Percentiles rank a stretch among this genome's conserved stretches.
These are phyloP conservation scores for Colletotrichum sp. DNA, from an alignment of 2,329 filamentous ascomycete species.

Conservation along the genomic window DNA sequence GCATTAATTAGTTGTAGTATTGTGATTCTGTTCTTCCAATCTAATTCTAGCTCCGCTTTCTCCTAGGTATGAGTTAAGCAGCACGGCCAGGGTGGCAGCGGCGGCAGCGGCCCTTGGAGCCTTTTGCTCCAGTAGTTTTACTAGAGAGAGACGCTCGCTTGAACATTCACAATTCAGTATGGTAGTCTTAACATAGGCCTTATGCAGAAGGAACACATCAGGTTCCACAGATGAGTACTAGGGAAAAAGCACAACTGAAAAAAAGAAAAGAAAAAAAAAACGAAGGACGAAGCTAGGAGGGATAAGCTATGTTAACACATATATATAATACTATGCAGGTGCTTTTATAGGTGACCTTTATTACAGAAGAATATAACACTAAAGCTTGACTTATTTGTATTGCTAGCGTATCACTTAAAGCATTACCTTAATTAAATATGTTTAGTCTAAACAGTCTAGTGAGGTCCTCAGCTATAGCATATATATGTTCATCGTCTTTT, in stretches of 20 bases:
- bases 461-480: background rate
- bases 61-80: no score
- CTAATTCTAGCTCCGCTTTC: no score
- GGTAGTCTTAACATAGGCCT: accelerated
- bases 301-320: accelerated
- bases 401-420: accelerated
- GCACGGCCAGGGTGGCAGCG: no score
- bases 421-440: accelerated
- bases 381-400: accelerated
- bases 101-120: no score
- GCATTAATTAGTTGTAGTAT: no score
- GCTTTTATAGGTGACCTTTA: accelerated
- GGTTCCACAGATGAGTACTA: background rate
- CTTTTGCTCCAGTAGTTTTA: no score
- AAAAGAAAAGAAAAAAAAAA: accelerated
- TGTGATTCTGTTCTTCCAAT: no score
- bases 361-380: background rate
- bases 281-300: no score
- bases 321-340: background rate
- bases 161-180: no score
- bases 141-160: background rate
- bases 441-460: accelerated
- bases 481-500: background rate
- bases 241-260: background rate
- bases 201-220: background rate